Evolutionary conservation across 2,329 filamentous ascomycete genomes (phyloP).

Genomic region (Diatrype stigma): DNA sequence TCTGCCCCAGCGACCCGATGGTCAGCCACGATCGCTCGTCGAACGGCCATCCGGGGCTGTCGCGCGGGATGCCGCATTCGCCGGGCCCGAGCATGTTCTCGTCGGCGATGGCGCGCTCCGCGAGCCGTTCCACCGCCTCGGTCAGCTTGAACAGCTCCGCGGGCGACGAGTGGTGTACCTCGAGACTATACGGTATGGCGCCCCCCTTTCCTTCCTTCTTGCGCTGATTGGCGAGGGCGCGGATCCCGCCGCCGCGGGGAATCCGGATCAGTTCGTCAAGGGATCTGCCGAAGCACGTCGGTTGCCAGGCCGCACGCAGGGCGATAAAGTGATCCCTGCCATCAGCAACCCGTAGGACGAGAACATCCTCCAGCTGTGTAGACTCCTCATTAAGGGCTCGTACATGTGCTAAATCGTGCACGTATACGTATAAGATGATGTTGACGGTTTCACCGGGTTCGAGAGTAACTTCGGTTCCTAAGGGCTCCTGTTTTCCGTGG

Average conservation of each 20-base stretch:
- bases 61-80: conserved; percentile 45
- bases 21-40: conserved; percentile 27
- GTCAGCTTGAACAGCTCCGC: conserved; percentile 87
- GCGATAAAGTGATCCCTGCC: conserved; percentile 92
- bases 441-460: conserved; percentile 80
- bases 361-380: conserved; percentile 71
- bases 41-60: conserved; percentile 58
- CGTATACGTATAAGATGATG: conserved; percentile 62
- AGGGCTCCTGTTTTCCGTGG: conserved; percentile 19
- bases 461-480: conserved; percentile 57
- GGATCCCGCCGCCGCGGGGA: conserved; percentile 67
- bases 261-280: conserved; percentile 86
- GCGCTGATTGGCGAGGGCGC: conserved; percentile 40
- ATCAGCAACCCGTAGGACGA: conserved; percentile 77
- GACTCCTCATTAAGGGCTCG: conserved; percentile 67
- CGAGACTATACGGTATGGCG: conserved; percentile 51
- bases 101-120: conserved; percentile 55
- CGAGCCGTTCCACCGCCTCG: conserved; percentile 63
- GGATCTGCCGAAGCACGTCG: conserved; percentile 77
- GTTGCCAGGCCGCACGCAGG: conserved; percentile 71
- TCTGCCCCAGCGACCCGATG: conserved; percentile 14
- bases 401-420: conserved; percentile 61
- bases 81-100: conserved; percentile 55
- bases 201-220: conserved; percentile 30
- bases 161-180: conserved; percentile 74